Evolutionary conservation across 352 stramenopile genomes (phyloP), one percentile per base, ranked within the genome.

Genomic region (Pythium monospermum): DNA sequence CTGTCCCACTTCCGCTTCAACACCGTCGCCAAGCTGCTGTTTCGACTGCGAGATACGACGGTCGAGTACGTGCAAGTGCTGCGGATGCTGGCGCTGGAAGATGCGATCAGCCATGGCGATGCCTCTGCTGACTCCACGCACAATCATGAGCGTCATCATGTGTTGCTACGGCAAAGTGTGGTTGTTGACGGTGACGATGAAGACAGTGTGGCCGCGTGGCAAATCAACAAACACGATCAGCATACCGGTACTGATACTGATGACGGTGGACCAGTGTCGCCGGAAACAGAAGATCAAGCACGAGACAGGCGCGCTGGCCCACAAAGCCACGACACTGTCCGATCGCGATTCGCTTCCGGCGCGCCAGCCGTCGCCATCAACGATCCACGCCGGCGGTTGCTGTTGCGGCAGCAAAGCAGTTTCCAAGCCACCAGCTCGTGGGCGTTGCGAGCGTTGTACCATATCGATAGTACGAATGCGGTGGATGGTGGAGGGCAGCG

Each of bases 1-100:
- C 49, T 84, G 22, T 81, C 76, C 10, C 54, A 69, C 27, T 83
- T 81, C 23, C 70, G 71, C 23, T 87, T 87, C 37, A 83, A 87
- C 53, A 78, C 57, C 33, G 71, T 87, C 25, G 69, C 67, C 0
- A 69, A 67, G 65, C 42, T 87, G 42, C 49, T 87, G 1, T 85
- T 87, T 26, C 33, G 64, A 10, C 33, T 83, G 2, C 58, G 65
- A 8, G 70, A 61, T 2, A 71, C 61, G 1, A 66, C 48, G 22
- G 54, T 85, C 22, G 64, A 76, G 61, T 80, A 83, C 38, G 50
- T 39, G 0, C 76, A 85, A 57, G 48, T 87, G 3, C 32, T 74
- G 33, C 53, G 61, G 7, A 49, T 87, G 30, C 31, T 83, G 38
- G 23, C 32, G 6, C 23, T 80, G 5, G 66, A 54, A 22, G 31